Evolutionary conservation across 2,329 filamentous ascomycete genomes (phyloP).

Genomic region (Diplodia scrobiculata): DNA sequence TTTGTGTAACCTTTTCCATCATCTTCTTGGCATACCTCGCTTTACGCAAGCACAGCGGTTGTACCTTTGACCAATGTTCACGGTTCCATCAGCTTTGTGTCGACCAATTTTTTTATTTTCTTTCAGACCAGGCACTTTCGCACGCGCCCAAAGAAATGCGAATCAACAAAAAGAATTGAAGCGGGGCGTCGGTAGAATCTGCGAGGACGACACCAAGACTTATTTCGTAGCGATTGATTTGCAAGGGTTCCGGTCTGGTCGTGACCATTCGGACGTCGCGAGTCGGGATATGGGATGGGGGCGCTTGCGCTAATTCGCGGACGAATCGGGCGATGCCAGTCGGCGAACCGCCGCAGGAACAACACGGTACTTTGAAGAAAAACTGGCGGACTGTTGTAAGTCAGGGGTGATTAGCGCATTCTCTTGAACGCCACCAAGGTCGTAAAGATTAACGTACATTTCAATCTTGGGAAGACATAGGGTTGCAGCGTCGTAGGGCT

Average conservation of each 20-base stretch:
- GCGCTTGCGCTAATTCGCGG: background rate
- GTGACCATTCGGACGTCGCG: background rate
- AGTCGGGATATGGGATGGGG: background rate
- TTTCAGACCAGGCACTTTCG: background rate
- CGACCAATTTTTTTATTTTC: background rate
- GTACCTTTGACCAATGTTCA: background rate
- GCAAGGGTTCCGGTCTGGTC: background rate
- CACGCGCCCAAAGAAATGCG: background rate
- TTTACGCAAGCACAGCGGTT: background rate
- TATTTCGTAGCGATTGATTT: background rate
- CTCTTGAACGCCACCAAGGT: no score
- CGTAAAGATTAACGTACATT: no score
- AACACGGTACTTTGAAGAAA: background rate
- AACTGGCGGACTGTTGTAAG: no score
- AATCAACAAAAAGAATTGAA: background rate
- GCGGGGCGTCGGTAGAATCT: no score
- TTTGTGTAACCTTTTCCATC: background rate
- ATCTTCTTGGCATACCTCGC: background rate
- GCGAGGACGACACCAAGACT: background rate
- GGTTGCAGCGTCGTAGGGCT: slow-evolving; percentile 1
- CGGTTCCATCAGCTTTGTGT: background rate
- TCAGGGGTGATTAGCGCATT: no score
- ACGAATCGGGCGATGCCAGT: background rate
- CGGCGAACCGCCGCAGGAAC: background rate
- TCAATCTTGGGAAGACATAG: no score